These are phyloP conservation scores for Bolboschoenus planiculmis DNA, from an alignment of 176 grass and related monocot species.

Conservation along the genomic window DNA sequence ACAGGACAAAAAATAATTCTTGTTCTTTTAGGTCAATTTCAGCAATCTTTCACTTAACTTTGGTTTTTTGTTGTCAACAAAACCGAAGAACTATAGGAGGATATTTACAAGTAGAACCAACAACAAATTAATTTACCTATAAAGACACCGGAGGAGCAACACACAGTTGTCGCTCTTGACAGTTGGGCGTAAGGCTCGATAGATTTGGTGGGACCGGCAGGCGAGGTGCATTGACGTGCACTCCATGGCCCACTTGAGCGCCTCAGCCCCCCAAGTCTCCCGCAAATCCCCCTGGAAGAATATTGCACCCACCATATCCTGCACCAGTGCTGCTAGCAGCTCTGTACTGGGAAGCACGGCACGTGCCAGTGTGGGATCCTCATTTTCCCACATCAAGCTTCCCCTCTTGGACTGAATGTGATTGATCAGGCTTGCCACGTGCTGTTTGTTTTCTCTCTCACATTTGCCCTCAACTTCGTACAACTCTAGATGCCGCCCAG, in stretches of 20 bases:
- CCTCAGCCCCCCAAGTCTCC: conserved; percentile 92
- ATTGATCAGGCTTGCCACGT: conserved; percentile 91
- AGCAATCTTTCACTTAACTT: not conserved
- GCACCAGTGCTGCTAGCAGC: conserved; percentile 81
- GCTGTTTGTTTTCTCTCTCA: conserved; percentile 91
- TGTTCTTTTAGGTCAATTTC: not conserved
- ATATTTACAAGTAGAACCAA: not conserved
- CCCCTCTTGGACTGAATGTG: conserved; percentile 97
- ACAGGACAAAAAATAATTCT: not conserved
- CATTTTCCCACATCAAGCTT: conserved; percentile 98
- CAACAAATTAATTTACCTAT: conserved; percentile 8
- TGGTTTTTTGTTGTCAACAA: not conserved
- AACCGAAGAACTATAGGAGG: not conserved
- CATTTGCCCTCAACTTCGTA: conserved; percentile 80
- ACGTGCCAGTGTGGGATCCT: conserved; percentile 77
- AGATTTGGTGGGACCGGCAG: conserved; percentile 94
- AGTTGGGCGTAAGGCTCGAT: conserved; percentile 75
- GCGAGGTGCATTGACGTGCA: conserved; percentile 87
- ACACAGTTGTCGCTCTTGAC: conserved; percentile 94
- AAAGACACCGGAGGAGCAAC: conserved; percentile 81
- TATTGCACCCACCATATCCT: conserved; percentile 97
- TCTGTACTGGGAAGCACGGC: conserved; percentile 71
- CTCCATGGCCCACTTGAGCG: conserved; percentile 98
- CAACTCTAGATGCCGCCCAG: conserved; percentile 83
- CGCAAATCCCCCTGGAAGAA: conserved; percentile 98